Percentiles rank a stretch among this genome's conserved stretches.
Evolutionary conservation across 345 rosid species (phyloP).

Genomic region (Firmiana major): DNA sequence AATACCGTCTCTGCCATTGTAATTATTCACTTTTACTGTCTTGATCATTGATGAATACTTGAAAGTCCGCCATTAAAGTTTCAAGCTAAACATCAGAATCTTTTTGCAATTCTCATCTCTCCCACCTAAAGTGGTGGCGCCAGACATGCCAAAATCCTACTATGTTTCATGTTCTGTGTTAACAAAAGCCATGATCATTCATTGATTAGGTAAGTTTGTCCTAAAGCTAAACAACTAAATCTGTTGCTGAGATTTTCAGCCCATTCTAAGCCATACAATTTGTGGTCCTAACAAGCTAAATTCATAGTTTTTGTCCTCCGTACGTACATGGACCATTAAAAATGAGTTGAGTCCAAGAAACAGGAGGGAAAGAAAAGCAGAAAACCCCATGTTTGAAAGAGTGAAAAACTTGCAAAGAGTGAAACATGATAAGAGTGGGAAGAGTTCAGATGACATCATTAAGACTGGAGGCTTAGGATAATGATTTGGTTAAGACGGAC

Average conservation of each 20-base stretch:
- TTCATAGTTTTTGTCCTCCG: background rate
- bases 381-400: background rate
- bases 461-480: constrained; percentile 23
- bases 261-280: constrained; percentile 1
- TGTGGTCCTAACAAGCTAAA: constrained; percentile 14
- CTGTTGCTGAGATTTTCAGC: background rate
- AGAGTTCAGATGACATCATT: constrained; percentile 7
- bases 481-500: constrained; percentile 39
- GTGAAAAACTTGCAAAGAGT: background rate
- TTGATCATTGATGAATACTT: background rate
- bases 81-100: background rate
- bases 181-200: constrained; percentile 10
- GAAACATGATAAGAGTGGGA: constrained; percentile 21
- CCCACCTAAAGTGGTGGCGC: background rate
- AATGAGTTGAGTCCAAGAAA: background rate
- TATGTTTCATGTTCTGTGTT: background rate
- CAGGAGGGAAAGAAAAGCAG: constrained; percentile 3
- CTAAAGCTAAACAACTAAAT: background rate
- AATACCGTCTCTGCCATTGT: constrained; percentile 9
- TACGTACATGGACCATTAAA: constrained; percentile 11
- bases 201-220: constrained; percentile 9
- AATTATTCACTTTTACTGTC: too few relatives aligned
- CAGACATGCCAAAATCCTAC: background rate
- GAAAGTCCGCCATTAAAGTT: background rate
- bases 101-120: background rate